These are phyloP conservation scores for Symbiotaphrina buchneri DNA, from an alignment of 495 filamentous ascomycete genomes.

Conservation along the genomic window DNA sequence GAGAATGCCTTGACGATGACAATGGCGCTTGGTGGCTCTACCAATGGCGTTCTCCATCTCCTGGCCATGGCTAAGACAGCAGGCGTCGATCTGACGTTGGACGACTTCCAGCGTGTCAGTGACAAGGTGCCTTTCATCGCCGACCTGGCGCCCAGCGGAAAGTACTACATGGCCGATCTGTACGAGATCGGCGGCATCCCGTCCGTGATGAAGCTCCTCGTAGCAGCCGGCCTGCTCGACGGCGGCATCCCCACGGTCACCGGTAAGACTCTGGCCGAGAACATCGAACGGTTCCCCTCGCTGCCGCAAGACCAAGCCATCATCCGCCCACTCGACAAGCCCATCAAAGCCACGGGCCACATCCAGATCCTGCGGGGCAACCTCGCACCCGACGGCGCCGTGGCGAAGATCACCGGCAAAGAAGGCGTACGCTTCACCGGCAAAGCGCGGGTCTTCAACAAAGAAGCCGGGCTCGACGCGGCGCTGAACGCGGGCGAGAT, in stretches of 20 bases:
- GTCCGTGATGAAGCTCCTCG: constrained; percentile 75
- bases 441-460: constrained; percentile 73
- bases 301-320: constrained; percentile 65
- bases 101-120: constrained; percentile 74
- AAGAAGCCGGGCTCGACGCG: constrained; percentile 55
- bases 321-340: constrained; percentile 58
- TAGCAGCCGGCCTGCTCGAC: constrained; percentile 61
- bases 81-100: constrained; percentile 57
- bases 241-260: constrained; percentile 80
- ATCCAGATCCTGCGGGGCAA: constrained; percentile 80
- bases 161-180: constrained; percentile 87
- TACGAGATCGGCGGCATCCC: constrained; percentile 84
- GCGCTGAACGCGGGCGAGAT: constrained; percentile 52
- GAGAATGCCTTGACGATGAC: constrained; percentile 87
- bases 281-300: constrained; percentile 61
- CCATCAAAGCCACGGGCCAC: constrained; percentile 78
- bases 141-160: constrained; percentile 74
- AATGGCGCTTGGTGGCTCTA: constrained; percentile 78
- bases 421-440: constrained; percentile 72
- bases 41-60: constrained; percentile 86
- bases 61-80: constrained; percentile 89
- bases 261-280: constrained; percentile 73
- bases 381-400: constrained; percentile 74
- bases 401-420: constrained; percentile 96
- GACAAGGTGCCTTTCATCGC: constrained; percentile 85